Conservation (phyloP, 164 flowering plant genomes). For the Chimonanthus praecox region DNA sequence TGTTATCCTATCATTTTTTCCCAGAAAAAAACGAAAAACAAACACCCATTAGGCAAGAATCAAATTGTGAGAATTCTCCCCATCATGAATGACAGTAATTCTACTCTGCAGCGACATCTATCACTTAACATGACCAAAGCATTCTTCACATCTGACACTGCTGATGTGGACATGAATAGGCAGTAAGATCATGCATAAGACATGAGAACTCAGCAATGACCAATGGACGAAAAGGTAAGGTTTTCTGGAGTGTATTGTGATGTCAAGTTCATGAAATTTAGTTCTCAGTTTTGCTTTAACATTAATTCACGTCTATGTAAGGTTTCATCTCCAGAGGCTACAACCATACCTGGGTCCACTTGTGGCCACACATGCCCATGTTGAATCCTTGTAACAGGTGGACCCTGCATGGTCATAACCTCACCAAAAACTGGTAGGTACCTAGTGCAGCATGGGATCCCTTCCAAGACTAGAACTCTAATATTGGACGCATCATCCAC, state of each 20-base stretch:
- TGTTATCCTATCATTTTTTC: constrained; percentile 57
- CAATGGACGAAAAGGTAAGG: neutral
- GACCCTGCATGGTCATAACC: neutral
- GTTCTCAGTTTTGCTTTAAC: neutral
- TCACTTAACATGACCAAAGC: neutral
- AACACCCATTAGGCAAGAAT: neutral
- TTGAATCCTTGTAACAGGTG: neutral
- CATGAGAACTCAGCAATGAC: neutral
- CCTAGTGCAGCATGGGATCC: too few species aligned
- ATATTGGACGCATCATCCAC: neutral
- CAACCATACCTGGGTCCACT: neutral
- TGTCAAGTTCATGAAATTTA: neutral
- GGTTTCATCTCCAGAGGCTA: neutral
- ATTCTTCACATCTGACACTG: too few species aligned
- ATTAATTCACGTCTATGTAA: neutral
- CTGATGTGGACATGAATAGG: neutral
- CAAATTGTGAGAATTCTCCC: neutral
- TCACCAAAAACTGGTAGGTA: too few species aligned
- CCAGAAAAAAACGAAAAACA: neutral
- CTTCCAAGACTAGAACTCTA: too few species aligned
- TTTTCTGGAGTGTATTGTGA: neutral
- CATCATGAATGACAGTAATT: neutral
- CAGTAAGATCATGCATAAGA: neutral
- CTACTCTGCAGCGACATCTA: neutral
- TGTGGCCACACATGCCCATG: neutral